Evolutionary conservation across 192 early-diverging fungal species (phyloP).

Genomic region (Phycomyces blakesleeanus): DNA sequence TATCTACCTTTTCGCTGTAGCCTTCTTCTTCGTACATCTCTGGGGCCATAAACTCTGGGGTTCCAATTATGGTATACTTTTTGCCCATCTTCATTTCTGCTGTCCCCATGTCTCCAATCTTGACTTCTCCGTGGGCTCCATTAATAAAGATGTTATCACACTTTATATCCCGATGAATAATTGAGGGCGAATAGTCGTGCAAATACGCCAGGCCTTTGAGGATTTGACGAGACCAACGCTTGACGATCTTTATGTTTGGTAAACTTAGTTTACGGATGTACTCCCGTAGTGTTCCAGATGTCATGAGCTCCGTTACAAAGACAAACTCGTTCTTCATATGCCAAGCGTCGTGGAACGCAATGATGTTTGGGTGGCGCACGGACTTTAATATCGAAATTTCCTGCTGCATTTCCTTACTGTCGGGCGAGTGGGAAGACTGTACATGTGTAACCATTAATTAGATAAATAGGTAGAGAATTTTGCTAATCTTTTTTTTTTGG

Average conservation of each 20-base stretch:
- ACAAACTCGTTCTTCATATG: conserved; percentile 59
- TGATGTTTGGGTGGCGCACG: conserved; percentile 80
- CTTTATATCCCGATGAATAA: conserved; percentile 76
- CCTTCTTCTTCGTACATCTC: conserved; percentile 83
- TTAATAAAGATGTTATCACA: conserved; percentile 87
- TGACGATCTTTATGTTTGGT: conserved; percentile 69
- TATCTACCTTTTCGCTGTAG: conserved; percentile 85
- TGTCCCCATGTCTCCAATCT: conserved; percentile 84
- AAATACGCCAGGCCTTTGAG: conserved; percentile 75
- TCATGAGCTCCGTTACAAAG: conserved; percentile 89
- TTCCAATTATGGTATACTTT: conserved; percentile 78
- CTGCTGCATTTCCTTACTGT: conserved; percentile 34
- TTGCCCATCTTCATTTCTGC: conserved; percentile 85
- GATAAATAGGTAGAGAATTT: no score
- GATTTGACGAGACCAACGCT: conserved; percentile 78
- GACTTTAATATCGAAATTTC: conserved; percentile 71
- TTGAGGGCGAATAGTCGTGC: conserved; percentile 71
- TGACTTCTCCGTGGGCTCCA: conserved; percentile 80
- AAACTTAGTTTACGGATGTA: conserved; percentile 69
- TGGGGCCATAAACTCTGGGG: conserved; percentile 87
- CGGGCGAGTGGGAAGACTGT: conserved; percentile 15
- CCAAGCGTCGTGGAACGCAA: conserved; percentile 72
- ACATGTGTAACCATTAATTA: background rate
- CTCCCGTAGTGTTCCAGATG: conserved; percentile 73
- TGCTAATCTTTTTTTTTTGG: no score